Base-by-base conservation (phyloP, 2,329 filamentous ascomycete species). In the Neofusicoccum ribis region DNA sequence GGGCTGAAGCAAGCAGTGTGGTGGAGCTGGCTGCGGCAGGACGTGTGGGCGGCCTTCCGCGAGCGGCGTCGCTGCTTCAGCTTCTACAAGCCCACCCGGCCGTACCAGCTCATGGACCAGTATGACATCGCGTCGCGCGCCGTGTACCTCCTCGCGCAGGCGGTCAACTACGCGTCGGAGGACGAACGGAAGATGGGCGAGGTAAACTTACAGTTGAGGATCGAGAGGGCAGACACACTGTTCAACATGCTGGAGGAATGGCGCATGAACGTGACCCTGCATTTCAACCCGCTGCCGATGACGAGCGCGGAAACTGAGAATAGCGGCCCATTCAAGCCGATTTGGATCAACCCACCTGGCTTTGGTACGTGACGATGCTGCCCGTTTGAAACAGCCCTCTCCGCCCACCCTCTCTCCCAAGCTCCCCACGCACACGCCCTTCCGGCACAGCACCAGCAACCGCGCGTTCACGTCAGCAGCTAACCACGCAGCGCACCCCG, bases 11-110 rank as follows among this genome's bases (percentile, higher is more conserved):
- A 84, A 67, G 84, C 86, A 0, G 84, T 86, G 0, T 89, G 87
- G 87, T 89, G 87, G 87, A 82, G 84, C 0, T 89, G 87, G 87
- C 76, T 89, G 3, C 79, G 85, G n/a, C 87, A 89, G 70, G 87
- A 89, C 70, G 81, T 87, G 0, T 89, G 86, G 86, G 86, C 85
- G 1, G 86, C 86, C 0, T 88, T 88, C 68, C 80, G 85, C 0
- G 86, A 88, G 70, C 79, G 80, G 23, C 77, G 87, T 4, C 79
- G 82, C 7, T 82, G 83, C 2, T 81, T 88, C 67, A 88, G 81
- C 39, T 86, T 87, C 56, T 89, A 86, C 85, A 79, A 78, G 49
- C 86, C 86, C 0, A 82, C 79, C 7, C 83, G 81, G 65, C 76
- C 79, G 0, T 81, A 84, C 44, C 71, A 77, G 4, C 77, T 80